Percentiles rank a stretch among this genome's conserved stretches.
phyloP scores from a whole-genome alignment of 2,329 filamentous ascomycete species.

The Tympanopsis confertula region DNA sequence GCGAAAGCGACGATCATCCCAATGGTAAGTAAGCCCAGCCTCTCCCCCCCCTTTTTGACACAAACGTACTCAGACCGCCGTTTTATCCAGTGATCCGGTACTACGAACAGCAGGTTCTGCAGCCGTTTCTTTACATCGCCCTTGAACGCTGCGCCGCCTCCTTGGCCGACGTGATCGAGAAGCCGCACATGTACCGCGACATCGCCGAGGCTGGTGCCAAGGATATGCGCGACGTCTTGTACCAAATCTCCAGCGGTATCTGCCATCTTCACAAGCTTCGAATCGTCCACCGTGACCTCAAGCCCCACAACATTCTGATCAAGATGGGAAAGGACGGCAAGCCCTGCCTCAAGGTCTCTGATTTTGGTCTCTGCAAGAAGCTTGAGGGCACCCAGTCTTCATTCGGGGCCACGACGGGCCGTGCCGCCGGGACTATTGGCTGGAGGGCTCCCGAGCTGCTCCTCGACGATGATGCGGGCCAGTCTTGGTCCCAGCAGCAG shows the following conservation, averaged over 20 bases:
- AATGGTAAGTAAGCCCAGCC: conserved; percentile 44
- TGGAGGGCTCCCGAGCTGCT: conserved; percentile 95
- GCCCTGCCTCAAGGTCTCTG: conserved; percentile 84
- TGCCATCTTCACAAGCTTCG: conserved; percentile 81
- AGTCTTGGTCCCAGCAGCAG: neutral
- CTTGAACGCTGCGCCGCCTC: conserved; percentile 89
- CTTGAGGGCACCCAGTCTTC: conserved; percentile 89
- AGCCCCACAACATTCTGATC: conserved; percentile 94
- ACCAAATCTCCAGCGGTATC: conserved; percentile 82
- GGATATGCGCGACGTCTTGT: conserved; percentile 69
- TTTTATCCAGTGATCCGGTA: conserved; percentile 69
- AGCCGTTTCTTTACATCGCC: conserved; percentile 90
- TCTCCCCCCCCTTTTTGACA: neutral
- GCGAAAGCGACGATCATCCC: conserved; percentile 88
- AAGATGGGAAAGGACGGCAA: conserved; percentile 57
- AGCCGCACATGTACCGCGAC: conserved; percentile 52
- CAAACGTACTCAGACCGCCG: neutral
- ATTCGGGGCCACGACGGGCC: conserved; percentile 84
- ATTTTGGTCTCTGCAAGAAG: conserved; percentile 97
- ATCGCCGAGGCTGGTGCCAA: conserved; percentile 58
- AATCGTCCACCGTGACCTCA: conserved; percentile 93
- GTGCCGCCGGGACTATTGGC: conserved; percentile 83
- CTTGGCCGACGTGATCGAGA: conserved; percentile 79
- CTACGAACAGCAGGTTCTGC: conserved; percentile 78
- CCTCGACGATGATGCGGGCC: conserved; percentile 59